Percentiles rank a stretch among this genome's conserved stretches.
Evolutionary conservation across 2,329 filamentous ascomycete species (phyloP).

Genomic region (Exophiala sp.): DNA sequence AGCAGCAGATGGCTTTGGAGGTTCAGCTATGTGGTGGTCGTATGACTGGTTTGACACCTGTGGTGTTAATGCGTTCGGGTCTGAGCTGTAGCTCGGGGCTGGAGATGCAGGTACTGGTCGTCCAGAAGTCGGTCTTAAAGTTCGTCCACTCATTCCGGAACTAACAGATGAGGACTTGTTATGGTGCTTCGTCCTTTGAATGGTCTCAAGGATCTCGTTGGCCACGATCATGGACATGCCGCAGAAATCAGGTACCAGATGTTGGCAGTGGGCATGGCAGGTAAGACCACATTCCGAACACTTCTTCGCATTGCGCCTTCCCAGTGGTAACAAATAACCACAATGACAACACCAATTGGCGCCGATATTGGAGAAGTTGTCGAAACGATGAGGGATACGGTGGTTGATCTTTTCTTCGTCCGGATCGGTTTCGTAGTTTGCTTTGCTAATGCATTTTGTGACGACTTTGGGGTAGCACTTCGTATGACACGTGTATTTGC

Average conservation of each 20-base stretch:
- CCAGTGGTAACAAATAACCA: slow-evolving; percentile 89
- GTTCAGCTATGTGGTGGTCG: slow-evolving; percentile 31
- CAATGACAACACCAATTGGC: slow-evolving; percentile 99
- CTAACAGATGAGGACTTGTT: slow-evolving; percentile 51
- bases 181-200: slow-evolving; percentile 71
- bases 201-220: slow-evolving; percentile 84
- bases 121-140: slow-evolving; percentile 52
- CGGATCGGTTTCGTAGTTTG: slow-evolving; percentile 94
- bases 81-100: slow-evolving; percentile 24
- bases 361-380: slow-evolving; percentile 93
- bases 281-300: slow-evolving; percentile 88
- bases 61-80: slow-evolving; percentile 32
- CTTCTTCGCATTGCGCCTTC: slow-evolving; percentile 89
- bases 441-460: slow-evolving; percentile 99
- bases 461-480: slow-evolving; percentile 96
- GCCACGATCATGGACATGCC: slow-evolving; percentile 98
- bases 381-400: slow-evolving; percentile 94
- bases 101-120: slow-evolving; percentile 38
- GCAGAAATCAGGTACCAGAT: slow-evolving; percentile 96
- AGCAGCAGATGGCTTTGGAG: slow-evolving; percentile 35
- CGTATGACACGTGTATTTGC: slow-evolving; percentile 98
- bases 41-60: slow-evolving; percentile 34
- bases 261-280: slow-evolving; percentile 83
- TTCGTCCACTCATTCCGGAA: slow-evolving; percentile 57
- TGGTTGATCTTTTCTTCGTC: slow-evolving; percentile 99